Evolutionary conservation across 768 basidiomycete species (phyloP).

Genomic region (Tylopilus rubrobrunneus): DNA sequence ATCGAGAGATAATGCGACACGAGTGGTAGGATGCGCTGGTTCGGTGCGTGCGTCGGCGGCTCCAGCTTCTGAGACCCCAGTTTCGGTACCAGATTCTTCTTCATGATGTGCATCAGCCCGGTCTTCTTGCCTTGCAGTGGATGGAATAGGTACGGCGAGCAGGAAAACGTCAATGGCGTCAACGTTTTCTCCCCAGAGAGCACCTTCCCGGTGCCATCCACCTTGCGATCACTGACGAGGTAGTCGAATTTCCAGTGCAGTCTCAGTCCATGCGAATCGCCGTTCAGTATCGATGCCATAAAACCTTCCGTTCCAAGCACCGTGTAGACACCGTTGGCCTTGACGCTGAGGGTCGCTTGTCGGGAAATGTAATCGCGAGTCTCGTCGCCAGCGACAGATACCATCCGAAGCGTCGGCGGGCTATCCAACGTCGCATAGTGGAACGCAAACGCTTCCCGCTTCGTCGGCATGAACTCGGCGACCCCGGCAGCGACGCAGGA

Average conservation of each 20-base stretch:
- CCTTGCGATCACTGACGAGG: conserved; percentile 57
- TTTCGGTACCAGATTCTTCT: conserved; percentile 66
- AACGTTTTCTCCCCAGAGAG: conserved; percentile 67
- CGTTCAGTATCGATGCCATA: conserved; percentile 12
- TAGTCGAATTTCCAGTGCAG: conserved; percentile 81
- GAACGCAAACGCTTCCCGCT: conserved; percentile 58
- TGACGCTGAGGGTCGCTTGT: conserved; percentile 67
- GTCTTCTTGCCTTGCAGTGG: conserved; percentile 63
- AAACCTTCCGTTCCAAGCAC: conserved; percentile 63
- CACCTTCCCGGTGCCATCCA: conserved; percentile 41
- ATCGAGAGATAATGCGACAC: conserved; percentile 1
- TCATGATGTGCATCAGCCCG: conserved; percentile 65
- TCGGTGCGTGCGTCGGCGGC: conserved; percentile 32
- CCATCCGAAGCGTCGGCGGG: conserved; percentile 63
- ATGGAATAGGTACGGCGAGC: conserved; percentile 60
- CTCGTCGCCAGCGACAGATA: conserved; percentile 65
- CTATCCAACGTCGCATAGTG: conserved; percentile 68
- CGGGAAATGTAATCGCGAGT: conserved; percentile 72
- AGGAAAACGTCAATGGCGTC: conserved; percentile 71
- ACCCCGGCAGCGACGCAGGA: conserved; percentile 41
- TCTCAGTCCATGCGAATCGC: conserved; percentile 28
- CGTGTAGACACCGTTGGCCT: conserved; percentile 70
- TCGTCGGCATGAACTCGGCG: conserved; percentile 62
- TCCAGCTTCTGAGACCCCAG: conserved; percentile 59
- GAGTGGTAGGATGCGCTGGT: not conserved